Evolutionary conservation across 495 filamentous ascomycete species (phyloP), one percentile per base, ranked within the genome.

Genomic region (Aspergillus cristatus): DNA sequence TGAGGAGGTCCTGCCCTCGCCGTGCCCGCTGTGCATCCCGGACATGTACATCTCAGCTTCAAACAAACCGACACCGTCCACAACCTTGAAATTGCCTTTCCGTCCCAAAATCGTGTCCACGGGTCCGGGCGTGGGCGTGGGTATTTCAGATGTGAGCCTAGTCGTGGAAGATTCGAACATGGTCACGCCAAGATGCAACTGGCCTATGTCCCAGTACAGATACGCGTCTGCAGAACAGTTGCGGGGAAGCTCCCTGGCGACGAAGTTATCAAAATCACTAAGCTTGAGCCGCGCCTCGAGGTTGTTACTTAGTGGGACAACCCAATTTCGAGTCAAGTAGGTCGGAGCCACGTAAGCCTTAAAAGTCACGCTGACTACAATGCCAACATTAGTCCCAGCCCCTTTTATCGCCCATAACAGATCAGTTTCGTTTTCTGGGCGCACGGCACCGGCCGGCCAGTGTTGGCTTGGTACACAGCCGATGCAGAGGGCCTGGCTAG

Each of bases 21-120:
- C 65, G 43, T 79, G 75, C 14, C 74, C 76, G 32, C 72, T 71
- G 37, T 80, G 74, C 71, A 80, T 72, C 30, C 37, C 48, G 11
- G 71, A 75, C 52, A 81, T 64, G 54, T 79, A 78, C 71, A 79
- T 77, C 26, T 80, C 75, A 5, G 62, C 54, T 8, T 78, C 68
- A 42, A 80, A 79, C 46, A 80, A 45, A 42, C 54, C 67, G 29
- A 77, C 47, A 33, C 57, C 39, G 40, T 82, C 62, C 33, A 76
- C 62, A 11, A 26, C 33, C 48, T 63, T 53, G 15, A 34, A 50
- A 49, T 45, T 53, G 11, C 52, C 37, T 46, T 58, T 57, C n/a
- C 40, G 54, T 6, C 68, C 71, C 30, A 63, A 55, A 37, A 66
- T 38, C 42, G 37, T 34, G 41, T 40, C 31, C 37, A 55, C 18